phyloP scores from a whole-genome alignment of 2,329 filamentous ascomycete genomes.

The Monosporascus sp. region DNA sequence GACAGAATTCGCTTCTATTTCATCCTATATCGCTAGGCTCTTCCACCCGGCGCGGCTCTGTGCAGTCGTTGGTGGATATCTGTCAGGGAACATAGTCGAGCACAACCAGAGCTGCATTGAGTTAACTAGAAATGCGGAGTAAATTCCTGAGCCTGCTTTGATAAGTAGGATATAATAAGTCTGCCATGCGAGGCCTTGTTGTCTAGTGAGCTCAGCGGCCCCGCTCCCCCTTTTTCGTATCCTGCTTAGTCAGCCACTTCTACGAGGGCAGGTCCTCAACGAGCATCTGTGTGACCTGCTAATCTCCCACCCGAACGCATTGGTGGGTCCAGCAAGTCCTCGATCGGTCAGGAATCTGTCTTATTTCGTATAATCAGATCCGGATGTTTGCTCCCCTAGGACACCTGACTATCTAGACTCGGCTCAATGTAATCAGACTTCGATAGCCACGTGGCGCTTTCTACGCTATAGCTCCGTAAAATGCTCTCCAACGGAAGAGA shows the following conservation, averaged over 20 bases:
- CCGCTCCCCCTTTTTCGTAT: background rate
- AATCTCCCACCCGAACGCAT: conserved; percentile 21
- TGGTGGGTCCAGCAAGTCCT: conserved; percentile 20
- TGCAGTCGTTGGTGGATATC: no score
- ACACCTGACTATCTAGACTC: conserved; percentile 18
- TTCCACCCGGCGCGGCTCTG: no score
- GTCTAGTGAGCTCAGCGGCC: no score
- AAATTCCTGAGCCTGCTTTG: no score
- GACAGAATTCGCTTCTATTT: no score
- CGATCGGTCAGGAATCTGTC: conserved; percentile 18
- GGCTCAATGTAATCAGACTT: conserved; percentile 21
- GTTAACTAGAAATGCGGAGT: background rate
- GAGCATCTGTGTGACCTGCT: conserved; percentile 16
- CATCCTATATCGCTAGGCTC: no score
- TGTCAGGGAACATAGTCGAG: no score
- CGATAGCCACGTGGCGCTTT: conserved; percentile 17
- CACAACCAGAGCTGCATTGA: background rate
- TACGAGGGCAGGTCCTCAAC: conserved; percentile 14
- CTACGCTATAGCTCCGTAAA: conserved; percentile 20
- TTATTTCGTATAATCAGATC: conserved; percentile 13
- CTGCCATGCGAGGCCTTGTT: no score
- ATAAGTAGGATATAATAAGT: no score
- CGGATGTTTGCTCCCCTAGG: conserved; percentile 19
- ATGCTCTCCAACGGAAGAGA: conserved; percentile 24
- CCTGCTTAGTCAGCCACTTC: conserved; percentile 14